Evolutionary conservation across 345 rosid genomes (phyloP).

Genomic region (Turritis glabra): DNA sequence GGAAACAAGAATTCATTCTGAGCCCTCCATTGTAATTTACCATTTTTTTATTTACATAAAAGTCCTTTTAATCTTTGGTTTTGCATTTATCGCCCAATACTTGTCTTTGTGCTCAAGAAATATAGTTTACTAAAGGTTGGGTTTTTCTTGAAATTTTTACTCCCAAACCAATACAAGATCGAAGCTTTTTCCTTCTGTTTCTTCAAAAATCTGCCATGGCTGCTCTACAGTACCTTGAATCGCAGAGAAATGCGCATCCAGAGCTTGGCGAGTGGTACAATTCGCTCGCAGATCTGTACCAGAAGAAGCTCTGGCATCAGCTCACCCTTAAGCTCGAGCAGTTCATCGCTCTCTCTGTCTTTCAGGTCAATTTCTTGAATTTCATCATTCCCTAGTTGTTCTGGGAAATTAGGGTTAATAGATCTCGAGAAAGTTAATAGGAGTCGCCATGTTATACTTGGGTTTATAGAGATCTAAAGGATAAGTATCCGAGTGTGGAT

Average conservation of each 20-base stretch:
- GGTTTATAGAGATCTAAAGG: conserved; percentile 17
- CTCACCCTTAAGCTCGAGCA: conserved; percentile 96
- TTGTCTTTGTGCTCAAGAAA: conserved; percentile 42
- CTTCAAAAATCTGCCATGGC: conserved; percentile 53
- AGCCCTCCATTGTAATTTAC: background rate
- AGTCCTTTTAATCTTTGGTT: background rate
- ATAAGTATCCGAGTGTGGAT: background rate
- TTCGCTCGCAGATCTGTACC: conserved; percentile 95
- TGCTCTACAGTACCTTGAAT: conserved; percentile 80
- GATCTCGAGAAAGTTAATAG: conserved; percentile 6
- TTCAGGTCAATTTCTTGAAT: conserved; percentile 51
- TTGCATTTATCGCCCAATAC: conserved; percentile 12
- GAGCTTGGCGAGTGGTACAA: conserved; percentile 91
- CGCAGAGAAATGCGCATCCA: conserved; percentile 65
- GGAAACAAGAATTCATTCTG: background rate
- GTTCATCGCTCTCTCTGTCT: conserved; percentile 78
- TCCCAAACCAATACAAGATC: conserved; percentile 20
- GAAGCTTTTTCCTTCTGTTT: conserved; percentile 11
- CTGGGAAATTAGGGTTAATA: conserved; percentile 25
- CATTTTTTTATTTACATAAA: background rate
- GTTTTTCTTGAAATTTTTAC: background rate
- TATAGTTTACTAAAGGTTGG: conserved; percentile 33
- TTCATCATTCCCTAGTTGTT: background rate
- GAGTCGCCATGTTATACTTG: background rate
- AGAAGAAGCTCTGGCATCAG: conserved; percentile 98